Conservation (phyloP, 495 filamentous ascomycete genomes). For the Neurospora hispaniola region DNA sequence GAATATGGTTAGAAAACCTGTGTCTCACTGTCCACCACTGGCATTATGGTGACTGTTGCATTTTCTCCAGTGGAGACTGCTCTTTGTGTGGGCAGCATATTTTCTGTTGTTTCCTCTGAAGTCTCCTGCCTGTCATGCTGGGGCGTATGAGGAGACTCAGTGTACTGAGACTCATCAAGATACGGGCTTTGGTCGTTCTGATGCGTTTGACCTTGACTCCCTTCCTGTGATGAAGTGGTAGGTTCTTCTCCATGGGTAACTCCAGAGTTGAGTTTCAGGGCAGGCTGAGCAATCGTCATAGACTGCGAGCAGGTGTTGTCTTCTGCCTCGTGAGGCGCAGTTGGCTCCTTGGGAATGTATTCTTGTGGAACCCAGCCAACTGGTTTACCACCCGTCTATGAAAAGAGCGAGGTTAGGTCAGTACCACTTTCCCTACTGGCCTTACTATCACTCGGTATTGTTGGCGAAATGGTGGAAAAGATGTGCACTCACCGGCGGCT, state of each 20-base stretch:
- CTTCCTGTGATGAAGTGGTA: not conserved
- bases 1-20: not conserved
- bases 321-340: not conserved
- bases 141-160: not conserved
- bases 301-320: not conserved
- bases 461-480: not conserved
- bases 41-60: not conserved
- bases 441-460: too few species aligned
- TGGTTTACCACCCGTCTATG: constrained; percentile 28
- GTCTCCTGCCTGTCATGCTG: not conserved
- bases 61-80: not conserved
- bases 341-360: constrained; percentile 3
- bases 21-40: not conserved
- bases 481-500: constrained; percentile 25
- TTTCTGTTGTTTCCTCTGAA: not conserved
- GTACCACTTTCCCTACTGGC: not conserved
- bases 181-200: not conserved
- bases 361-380: constrained; percentile 15
- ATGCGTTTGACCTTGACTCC: not conserved
- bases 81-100: not conserved
- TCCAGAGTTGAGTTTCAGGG: not conserved
- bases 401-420: not conserved
- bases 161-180: not conserved
- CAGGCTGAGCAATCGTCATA: not conserved
- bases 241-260: not conserved